Base-by-base conservation (phyloP, 371 early-diverging fungal species). In the Rhizopus arrhizus region DNA sequence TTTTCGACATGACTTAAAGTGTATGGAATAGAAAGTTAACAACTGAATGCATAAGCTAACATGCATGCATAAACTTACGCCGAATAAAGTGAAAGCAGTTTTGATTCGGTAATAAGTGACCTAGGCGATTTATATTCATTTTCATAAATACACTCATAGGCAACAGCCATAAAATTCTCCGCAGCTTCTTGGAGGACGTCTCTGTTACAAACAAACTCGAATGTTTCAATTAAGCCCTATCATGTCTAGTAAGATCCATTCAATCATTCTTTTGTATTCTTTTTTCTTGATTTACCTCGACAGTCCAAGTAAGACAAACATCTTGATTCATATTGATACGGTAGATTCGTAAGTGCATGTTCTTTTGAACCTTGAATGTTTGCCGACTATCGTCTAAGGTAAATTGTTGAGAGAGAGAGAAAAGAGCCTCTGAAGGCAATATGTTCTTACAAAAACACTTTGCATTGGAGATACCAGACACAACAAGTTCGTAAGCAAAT, bases 281-380 rank as follows among this genome's bases (percentile, higher is more conserved):
- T 29, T 43, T 43, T 43, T 5, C 8, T 11, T 5, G 5, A 43
- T 2, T n/a, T 48, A 28, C 48, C 48, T 48, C 12, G 15, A n/a
- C 29, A 10, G 8, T 15, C 48, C 48, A 48, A 10, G 48, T 48
- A 29, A 48, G 6, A 28, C 48, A 48, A 28, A 48, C 12, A 29
- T 48, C 48, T 29, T 48, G 48, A 48, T 48, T 48, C 48, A 48
- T 48, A 28, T 48, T 48, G 48, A 48, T 48, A 29, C 48, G 48
- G 10, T 48, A 48, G 2, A 48, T 22, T 48, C 12, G 10, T 29
- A 48, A 29, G 8, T 48, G 7, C 48, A 48, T 48, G 16, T 9
- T 6, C 3, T 29, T 29, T 29, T 29, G 22, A 8, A 48, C 31
- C 15, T 29, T 48, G 48, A 48, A 48, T 5, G 3, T 48, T 29